Conservation (phyloP, 345 rosid species). For the Euphorbia peplus region DNA sequence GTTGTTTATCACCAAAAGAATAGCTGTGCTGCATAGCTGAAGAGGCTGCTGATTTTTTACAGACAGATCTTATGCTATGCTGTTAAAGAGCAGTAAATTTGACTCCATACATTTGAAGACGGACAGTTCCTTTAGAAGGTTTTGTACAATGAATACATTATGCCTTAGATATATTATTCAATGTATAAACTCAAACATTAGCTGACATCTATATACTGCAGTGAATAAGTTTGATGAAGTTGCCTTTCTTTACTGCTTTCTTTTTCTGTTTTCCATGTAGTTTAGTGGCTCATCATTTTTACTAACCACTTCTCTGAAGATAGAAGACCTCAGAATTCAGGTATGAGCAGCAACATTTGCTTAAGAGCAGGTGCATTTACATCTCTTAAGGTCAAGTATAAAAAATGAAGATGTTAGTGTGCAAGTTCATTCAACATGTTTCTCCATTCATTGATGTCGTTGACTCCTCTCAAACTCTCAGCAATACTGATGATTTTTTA, state of each 20-base stretch:
- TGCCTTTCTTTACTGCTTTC: background rate
- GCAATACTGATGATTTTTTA: slow-evolving; percentile 11
- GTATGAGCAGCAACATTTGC: no score
- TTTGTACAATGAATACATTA: background rate
- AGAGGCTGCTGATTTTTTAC: background rate
- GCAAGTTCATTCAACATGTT: background rate
- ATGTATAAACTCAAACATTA: background rate
- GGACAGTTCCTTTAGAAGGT: background rate
- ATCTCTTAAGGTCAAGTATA: no score
- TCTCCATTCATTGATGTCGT: background rate
- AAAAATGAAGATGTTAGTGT: no score
- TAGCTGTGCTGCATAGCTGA: background rate
- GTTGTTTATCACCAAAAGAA: background rate
- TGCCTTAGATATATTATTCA: background rate
- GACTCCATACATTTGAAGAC: background rate
- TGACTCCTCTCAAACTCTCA: slow-evolving; percentile 4
- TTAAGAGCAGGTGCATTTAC: no score
- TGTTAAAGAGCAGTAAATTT: background rate
- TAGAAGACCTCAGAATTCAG: no score
- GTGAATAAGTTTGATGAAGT: background rate
- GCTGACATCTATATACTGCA: background rate
- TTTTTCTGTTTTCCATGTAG: background rate
- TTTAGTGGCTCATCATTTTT: background rate
- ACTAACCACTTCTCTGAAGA: no score
- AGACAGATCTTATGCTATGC: background rate